Evolutionary conservation across 768 basidiomycete species (phyloP).

Genomic region (Hericium alpestre): DNA sequence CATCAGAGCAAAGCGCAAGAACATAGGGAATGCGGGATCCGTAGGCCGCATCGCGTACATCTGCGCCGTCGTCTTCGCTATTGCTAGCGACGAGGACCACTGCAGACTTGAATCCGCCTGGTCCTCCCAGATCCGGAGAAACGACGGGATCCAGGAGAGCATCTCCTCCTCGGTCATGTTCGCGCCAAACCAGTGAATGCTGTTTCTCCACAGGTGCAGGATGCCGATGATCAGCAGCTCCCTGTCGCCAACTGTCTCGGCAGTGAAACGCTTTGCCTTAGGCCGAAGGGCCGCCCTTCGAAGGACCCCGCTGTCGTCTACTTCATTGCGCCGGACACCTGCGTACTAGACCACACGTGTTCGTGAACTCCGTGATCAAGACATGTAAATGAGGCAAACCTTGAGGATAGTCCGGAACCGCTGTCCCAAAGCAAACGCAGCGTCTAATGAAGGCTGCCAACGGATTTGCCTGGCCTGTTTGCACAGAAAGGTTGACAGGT

Average conservation of each 20-base stretch:
- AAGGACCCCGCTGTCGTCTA: constrained; percentile 44
- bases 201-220: constrained; percentile 57
- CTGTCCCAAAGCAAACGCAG: constrained; percentile 33
- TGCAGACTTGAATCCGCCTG: constrained; percentile 58
- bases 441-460: constrained; percentile 46
- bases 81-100: constrained; percentile 42
- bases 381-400: constrained; percentile 25
- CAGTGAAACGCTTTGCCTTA: constrained; percentile 44
- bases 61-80: constrained; percentile 33
- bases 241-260: constrained; percentile 53
- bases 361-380: neutral
- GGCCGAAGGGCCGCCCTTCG: constrained; percentile 48
- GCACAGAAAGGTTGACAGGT: neutral
- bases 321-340: constrained; percentile 46
- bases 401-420: constrained; percentile 48
- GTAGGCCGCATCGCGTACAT: constrained; percentile 32
- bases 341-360: constrained; percentile 27
- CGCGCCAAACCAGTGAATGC: constrained; percentile 43
- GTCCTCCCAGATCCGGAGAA: constrained; percentile 49
- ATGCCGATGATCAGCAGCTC: constrained; percentile 63
- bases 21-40: constrained; percentile 24
- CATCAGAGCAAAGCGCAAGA: neutral
- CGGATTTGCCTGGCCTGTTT: constrained; percentile 39
- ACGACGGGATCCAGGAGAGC: constrained; percentile 35
- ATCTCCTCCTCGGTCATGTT: constrained; percentile 31